Base-by-base conservation (phyloP, 108 stramenopile species). In the Craspedostauros australis region DNA sequence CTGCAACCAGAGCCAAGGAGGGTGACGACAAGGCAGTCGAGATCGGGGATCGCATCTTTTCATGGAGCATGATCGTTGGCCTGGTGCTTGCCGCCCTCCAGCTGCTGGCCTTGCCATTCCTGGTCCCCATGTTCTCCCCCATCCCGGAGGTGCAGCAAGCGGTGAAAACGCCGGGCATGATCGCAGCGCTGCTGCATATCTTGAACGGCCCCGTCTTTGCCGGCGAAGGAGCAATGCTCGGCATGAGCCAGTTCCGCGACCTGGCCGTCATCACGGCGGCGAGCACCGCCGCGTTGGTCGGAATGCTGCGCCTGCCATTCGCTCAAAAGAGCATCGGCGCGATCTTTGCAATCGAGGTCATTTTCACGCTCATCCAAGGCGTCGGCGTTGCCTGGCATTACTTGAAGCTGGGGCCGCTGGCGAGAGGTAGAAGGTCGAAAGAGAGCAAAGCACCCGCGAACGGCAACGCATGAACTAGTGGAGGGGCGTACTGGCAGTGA, bases 221-320 rank as follows among this genome's bases (percentile, higher is more conserved):
- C 23, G 90, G 85, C 0, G 90, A 92, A 54, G 90, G 90, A 0
- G 57, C 78, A 23, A 78, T 88, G 77, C 62, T 86, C 43, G 90
- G 90, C 0, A 45, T 82, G 2, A 78, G 74, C 2, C 29, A 41
- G 19, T 92, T 72, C 49, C 52, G 62, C 16, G 83, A 73, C 18
- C 61, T 91, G 50, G 83, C 83, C 2, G 5, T 68, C 6, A 55
- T 77, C 22, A 84, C 85, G 11, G 57, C 55, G n/a, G 25, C 62
- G 7, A 82, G 83, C 12, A 69, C 74, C 19, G 55, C 32, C 7
- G 50, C 44, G 0, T 80, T 91, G 81, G 42, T 87, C 1, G 65
- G 54, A 12, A 72, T 68, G 47, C 25, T 88, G 34, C 2, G 51
- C 4, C 70, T 80, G 18, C 82, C 80, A 20, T 51, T 84, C 50